A percentile compares a stretch with the other conserved stretches of the same genome.
phyloP scores from a whole-genome alignment of 139 green algal genomes.

The Microglena sp. region DNA sequence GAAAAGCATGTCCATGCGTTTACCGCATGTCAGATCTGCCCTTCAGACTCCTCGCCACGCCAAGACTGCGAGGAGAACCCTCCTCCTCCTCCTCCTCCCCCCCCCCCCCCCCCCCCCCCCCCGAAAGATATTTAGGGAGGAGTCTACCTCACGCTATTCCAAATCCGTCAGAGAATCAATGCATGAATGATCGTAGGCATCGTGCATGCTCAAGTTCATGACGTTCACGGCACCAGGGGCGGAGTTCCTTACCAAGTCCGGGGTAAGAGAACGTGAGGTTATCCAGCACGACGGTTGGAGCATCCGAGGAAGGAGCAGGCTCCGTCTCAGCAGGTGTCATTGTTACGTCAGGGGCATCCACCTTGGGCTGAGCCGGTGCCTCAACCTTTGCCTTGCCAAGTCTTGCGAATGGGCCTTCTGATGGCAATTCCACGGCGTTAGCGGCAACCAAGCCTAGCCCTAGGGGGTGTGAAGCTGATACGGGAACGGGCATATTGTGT shows the following conservation, averaged over 20 bases:
- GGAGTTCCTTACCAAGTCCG: conserved; percentile 46
- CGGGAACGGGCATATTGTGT: conserved; percentile 41
- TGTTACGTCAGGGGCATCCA: no score
- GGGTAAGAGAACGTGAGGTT: conserved; percentile 66
- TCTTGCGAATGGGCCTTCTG: conserved; percentile 33
- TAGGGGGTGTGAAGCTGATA: conserved; percentile 29
- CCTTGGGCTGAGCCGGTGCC: neutral
- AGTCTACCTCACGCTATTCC: no score
- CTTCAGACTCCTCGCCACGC: no score
- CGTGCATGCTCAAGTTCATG: neutral
- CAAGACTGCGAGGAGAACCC: no score
- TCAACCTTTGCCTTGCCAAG: conserved; percentile 10
- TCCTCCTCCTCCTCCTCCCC: no score
- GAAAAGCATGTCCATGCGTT: no score
- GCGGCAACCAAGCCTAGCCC: conserved; percentile 22
- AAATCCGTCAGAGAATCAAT: no score
- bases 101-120: no score
- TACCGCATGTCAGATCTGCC: no score
- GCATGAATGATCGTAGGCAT: no score
- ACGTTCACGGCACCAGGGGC: neutral
- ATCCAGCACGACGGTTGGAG: conserved; percentile 17
- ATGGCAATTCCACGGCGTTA: conserved; percentile 15
- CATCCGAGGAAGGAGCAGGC: conserved; percentile 1
- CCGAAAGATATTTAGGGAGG: no score
- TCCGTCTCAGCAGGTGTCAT: neutral